phyloP scores from a whole-genome alignment of 1,139 yeast genomes.

The Yamadazyma trypodendri region DNA sequence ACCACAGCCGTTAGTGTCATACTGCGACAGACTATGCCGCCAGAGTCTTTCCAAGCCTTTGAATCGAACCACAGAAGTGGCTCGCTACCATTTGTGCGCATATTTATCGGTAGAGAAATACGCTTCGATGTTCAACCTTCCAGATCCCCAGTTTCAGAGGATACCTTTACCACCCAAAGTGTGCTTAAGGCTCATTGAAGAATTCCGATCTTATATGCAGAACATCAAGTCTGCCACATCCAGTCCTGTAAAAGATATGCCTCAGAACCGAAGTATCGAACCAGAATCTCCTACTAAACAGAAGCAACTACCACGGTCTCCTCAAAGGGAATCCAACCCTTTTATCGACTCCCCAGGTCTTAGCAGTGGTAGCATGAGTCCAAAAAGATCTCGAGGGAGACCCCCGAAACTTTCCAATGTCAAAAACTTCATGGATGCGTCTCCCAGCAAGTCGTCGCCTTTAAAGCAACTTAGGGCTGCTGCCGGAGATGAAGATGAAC shows the following conservation, averaged over 20 bases:
- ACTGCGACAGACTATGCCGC: constrained; percentile 51
- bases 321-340: background rate
- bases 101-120: constrained; percentile 56
- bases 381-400: constrained; percentile 4
- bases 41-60: constrained; percentile 50
- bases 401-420: background rate
- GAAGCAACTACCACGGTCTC: too few relatives aligned
- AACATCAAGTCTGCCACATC: constrained; percentile 29
- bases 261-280: too few relatives aligned
- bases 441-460: constrained; percentile 15
- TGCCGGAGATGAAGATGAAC: background rate
- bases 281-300: constrained; percentile 3
- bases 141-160: constrained; percentile 45
- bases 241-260: constrained; percentile 31
- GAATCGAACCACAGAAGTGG: constrained; percentile 54
- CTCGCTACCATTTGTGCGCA: constrained; percentile 66
- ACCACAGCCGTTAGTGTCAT: constrained; percentile 47
- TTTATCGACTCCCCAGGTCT: background rate
- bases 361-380: constrained; percentile 6
- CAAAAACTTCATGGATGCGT: constrained; percentile 4
- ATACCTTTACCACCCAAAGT: constrained; percentile 60
- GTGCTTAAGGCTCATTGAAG: constrained; percentile 38
- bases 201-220: constrained; percentile 40
- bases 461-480: constrained; percentile 10
- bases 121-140: constrained; percentile 39